phyloP scores from a whole-genome alignment of 441 rosid genomes.

The Adansonia rubrostipa region DNA sequence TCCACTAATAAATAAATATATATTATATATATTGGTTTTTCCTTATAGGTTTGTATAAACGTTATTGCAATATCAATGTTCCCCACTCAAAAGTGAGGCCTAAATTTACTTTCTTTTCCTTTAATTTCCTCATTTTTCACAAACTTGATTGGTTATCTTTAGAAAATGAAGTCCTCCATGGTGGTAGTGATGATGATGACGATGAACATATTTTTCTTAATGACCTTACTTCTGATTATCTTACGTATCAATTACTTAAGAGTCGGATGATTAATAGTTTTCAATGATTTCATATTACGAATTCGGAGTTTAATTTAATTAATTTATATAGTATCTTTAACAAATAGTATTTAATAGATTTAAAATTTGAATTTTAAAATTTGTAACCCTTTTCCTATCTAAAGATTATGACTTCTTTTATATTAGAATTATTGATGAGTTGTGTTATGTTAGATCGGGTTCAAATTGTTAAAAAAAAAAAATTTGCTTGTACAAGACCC shows the following conservation, averaged over 20 bases:
- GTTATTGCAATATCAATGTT: constrained; percentile 31
- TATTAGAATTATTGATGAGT: too few species aligned
- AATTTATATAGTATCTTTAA: too few species aligned
- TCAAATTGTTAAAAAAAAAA: too few species aligned
- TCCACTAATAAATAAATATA: constrained; percentile 25
- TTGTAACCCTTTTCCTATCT: too few species aligned
- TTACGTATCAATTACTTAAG: too few species aligned
- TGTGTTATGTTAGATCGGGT: too few species aligned
- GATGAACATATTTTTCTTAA: background rate
- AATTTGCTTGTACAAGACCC: too few species aligned
- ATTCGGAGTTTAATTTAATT: too few species aligned
- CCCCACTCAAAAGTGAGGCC: background rate
- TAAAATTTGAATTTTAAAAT: too few species aligned
- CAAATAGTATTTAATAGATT: too few species aligned
- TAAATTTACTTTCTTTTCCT: background rate
- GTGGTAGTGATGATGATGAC: background rate
- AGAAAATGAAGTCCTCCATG: background rate
- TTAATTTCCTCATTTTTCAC: background rate
- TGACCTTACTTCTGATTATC: too few species aligned
- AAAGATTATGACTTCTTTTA: too few species aligned
- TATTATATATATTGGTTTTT: constrained; percentile 20
- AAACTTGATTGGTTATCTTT: background rate
- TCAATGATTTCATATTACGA: background rate
- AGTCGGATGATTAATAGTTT: background rate
- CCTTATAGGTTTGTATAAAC: constrained; percentile 27